Conservation (phyloP, 495 filamentous ascomycete genomes). For the Neurospora terricola region DNA sequence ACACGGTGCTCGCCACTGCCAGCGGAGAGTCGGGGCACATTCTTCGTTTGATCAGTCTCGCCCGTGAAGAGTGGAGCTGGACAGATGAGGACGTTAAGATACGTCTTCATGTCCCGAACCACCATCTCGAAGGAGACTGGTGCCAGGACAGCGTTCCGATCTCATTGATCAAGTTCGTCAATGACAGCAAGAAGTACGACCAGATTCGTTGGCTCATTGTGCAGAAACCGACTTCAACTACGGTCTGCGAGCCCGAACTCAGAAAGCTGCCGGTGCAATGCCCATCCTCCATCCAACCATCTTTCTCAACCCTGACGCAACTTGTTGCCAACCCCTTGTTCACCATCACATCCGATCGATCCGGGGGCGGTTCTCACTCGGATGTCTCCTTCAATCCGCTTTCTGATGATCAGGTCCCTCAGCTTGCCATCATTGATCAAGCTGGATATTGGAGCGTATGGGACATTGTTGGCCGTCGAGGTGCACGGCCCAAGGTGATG, state of each 20-base stretch:
- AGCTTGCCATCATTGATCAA: slow-evolving; percentile 65
- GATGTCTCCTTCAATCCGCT: slow-evolving; percentile 76
- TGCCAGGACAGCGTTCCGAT: slow-evolving; percentile 47
- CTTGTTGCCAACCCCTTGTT: slow-evolving; percentile 54
- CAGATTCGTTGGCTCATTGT: slow-evolving; percentile 51
- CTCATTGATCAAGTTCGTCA: slow-evolving; percentile 55
- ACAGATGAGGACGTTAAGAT: slow-evolving; percentile 27
- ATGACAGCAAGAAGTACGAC: slow-evolving; percentile 34
- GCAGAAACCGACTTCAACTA: slow-evolving; percentile 45
- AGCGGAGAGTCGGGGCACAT: slow-evolving; percentile 42
- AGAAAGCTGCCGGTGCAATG: slow-evolving; percentile 10
- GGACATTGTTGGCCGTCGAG: slow-evolving; percentile 40
- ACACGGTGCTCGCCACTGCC: slow-evolving; percentile 35
- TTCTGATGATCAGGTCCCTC: slow-evolving; percentile 36
- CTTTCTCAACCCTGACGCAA: slow-evolving; percentile 28
- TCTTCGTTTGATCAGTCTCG: slow-evolving; percentile 37
- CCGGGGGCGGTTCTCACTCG: slow-evolving; percentile 50
- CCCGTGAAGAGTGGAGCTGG: slow-evolving; percentile 38
- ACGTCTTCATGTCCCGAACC: slow-evolving; percentile 22
- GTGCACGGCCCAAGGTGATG: slow-evolving; percentile 26
- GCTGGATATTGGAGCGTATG: slow-evolving; percentile 67
- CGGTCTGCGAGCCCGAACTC: slow-evolving; percentile 49
- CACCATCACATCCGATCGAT: slow-evolving; percentile 41
- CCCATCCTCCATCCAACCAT: not conserved
- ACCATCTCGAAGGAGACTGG: slow-evolving; percentile 37